Base-by-base conservation (phyloP, 1,284 basidiomycete species). In the Boletus semigastroideus region DNA sequence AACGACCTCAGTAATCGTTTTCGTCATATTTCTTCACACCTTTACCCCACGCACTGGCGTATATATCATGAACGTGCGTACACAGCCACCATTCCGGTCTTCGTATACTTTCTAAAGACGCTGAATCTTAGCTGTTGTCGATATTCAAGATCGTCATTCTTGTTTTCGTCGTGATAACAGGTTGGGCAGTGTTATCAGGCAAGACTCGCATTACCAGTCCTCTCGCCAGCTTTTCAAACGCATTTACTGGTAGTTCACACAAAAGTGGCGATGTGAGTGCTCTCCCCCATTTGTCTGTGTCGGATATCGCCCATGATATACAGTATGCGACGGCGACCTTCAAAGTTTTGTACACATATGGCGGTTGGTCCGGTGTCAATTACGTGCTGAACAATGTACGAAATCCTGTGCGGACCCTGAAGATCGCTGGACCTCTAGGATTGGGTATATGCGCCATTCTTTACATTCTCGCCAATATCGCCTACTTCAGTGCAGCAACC, bases 291-390 rank as follows among this genome's bases (percentile, higher is more conserved):
- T 14, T 36, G 9, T 13, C n/a, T 2, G 34, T 9, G 13, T n/a
- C 9, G 8, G 8, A 20, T 4, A 9, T 3, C 22, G 22, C 22
- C 22, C 22, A 22, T 22, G 13, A 40, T 25, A 5, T 38, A n/a
- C 50, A 82, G 77, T 82, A 80, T 51, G 78, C 79, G 3, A 82
- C 82, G 5, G 81, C 79, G 5, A 81, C 71, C 3, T 80, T 80
- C 73, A 83, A 83, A 55, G 79, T 84, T n/a, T 65, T 84, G 17
- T 74, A 74, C 53, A 68, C 80, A 1, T 86, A 84, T 57, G 55
- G 72, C 0, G 84, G 84, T 19, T 78, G 82, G 76, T 74, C 72
- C 0, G 75, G 76, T 38, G 70, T 75, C 42, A 79, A 82, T 55
- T 80, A 79, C 42, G 77, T 82, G 1, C 61, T 82, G 45, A 80